Base-by-base conservation (phyloP, 345 rosid species). In the Crucihimalaya himalaica region DNA sequence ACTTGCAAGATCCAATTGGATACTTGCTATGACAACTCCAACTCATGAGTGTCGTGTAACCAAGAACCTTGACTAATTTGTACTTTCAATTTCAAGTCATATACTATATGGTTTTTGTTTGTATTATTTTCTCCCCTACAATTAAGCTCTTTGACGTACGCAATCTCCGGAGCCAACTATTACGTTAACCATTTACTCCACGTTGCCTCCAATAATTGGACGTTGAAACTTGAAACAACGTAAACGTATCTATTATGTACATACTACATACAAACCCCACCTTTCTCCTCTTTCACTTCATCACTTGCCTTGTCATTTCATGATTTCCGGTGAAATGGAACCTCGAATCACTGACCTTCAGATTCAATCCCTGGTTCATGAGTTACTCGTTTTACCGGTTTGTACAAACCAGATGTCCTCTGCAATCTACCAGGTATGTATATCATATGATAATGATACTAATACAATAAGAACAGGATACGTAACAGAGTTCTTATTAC, bases 341-440 rank as follows among this genome's bases (percentile, higher is more conserved):
- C 34, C 59, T 55, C 64, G 1, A 47, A 28, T 32, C 68, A 32
- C 21, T 18, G 53, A 51, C 28, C 39, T 68, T 50, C 40, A 85
- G 84, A 42, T 53, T 52, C 70, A 53, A 28, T 63, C 45, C 19
- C 54, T 4, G 47, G 84, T 85, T 32, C 86, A 78, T 40, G 86
- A 85, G 73, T 79, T 88, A 57, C 82, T 86, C 35, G 85, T 82
- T 65, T 90, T 87, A 45, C 86, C 90, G 35, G 82, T 84, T 19
- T 76, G 89, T 77, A 73, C 82, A 72, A 84, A 74, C 66, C 82
- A 83, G 16, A 88, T 84, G 83, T 83, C 86, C 71, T 85, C 91
- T 63, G 84, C 96, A 23, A 89, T 84, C 72, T 84, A 82, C 75
- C 92, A 88, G 92, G 97, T 90, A 42, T 70, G 78, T 51, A 34